These are phyloP conservation scores for Colletotrichum tabaci DNA, from an alignment of 2,329 filamentous ascomycete genomes.

Conservation along the genomic window DNA sequence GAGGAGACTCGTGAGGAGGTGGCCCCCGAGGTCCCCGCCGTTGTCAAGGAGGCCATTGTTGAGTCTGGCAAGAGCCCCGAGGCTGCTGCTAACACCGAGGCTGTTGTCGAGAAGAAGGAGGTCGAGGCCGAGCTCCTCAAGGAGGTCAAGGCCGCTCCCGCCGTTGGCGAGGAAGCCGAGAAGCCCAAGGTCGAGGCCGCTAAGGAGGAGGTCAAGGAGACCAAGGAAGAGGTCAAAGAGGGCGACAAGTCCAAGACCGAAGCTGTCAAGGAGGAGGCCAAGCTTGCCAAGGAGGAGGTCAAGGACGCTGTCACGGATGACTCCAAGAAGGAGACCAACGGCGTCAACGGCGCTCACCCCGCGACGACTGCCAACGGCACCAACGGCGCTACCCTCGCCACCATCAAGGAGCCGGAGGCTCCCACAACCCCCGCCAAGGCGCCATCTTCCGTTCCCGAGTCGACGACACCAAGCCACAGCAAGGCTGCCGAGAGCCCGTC, in stretches of 20 bases:
- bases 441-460: slow-evolving; percentile 37
- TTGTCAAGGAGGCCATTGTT: slow-evolving; percentile 71
- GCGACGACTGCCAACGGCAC: slow-evolving; percentile 38
- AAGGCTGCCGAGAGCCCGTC: slow-evolving; percentile 48
- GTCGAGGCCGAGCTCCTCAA: slow-evolving; percentile 82
- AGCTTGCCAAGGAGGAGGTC: slow-evolving; percentile 42
- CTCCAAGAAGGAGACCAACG: slow-evolving; percentile 25
- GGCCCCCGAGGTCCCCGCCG: slow-evolving; percentile 66
- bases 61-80: slow-evolving; percentile 76
- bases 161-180: slow-evolving; percentile 50
- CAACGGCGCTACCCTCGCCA: slow-evolving; percentile 45
- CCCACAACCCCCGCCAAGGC: slow-evolving; percentile 41
- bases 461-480: slow-evolving; percentile 45
- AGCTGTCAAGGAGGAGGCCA: slow-evolving; percentile 43
- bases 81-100: slow-evolving; percentile 77
- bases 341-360: slow-evolving; percentile 40
- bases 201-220: slow-evolving; percentile 46
- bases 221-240: slow-evolving; percentile 38
- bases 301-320: slow-evolving; percentile 39
- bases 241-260: slow-evolving; percentile 42
- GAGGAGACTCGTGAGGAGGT: slow-evolving; percentile 60
- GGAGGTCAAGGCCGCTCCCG: slow-evolving; percentile 66
- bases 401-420: slow-evolving; percentile 40
- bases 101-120: slow-evolving; percentile 81
- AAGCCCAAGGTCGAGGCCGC: slow-evolving; percentile 42